Conservation (phyloP, 768 basidiomycete genomes). For the Pulveroboletus sp. region DNA sequence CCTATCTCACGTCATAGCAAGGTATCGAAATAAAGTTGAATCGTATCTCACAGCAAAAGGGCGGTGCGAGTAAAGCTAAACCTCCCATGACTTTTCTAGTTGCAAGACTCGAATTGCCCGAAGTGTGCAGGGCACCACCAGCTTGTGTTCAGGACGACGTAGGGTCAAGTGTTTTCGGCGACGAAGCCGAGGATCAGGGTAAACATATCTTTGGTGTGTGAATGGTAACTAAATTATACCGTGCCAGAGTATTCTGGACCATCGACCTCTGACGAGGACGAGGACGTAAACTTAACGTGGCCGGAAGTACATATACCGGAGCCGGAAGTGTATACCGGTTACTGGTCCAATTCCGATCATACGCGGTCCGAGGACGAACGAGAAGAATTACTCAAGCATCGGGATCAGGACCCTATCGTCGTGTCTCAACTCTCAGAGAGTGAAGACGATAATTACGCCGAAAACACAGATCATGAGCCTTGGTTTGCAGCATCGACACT, state of each 20-base stretch:
- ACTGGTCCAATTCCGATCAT: slow-evolving; percentile 22
- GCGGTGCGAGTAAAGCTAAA: slow-evolving; percentile 10
- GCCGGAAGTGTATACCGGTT: slow-evolving; percentile 17
- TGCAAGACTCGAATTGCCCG: slow-evolving; percentile 18
- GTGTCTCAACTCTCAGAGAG: slow-evolving; percentile 18
- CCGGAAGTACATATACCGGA: slow-evolving; percentile 3
- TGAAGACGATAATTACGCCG: slow-evolving; percentile 2
- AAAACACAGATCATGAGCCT: slow-evolving; percentile 2
- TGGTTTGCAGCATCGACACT: slow-evolving; percentile 38
- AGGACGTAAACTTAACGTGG: slow-evolving; percentile 10
- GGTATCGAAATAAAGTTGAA: slow-evolving; percentile 44
- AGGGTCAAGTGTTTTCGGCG: background rate
- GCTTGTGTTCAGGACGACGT: background rate
- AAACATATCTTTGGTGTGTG: background rate
- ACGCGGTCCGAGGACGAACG: slow-evolving; percentile 17
- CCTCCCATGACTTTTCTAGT: slow-evolving; percentile 7
- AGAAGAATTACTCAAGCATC: slow-evolving; percentile 11
- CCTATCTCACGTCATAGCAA: slow-evolving; percentile 18
- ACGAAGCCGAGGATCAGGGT: slow-evolving; percentile 16
- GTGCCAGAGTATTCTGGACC: slow-evolving; percentile 9
- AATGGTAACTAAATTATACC: background rate
- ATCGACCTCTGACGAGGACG: slow-evolving; percentile 8
- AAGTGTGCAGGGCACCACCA: background rate
- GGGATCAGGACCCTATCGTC: slow-evolving; percentile 10
- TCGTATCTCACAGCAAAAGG: slow-evolving; percentile 18